Conservation (phyloP, 768 basidiomycete genomes). For the Kwoniella sp. region DNA sequence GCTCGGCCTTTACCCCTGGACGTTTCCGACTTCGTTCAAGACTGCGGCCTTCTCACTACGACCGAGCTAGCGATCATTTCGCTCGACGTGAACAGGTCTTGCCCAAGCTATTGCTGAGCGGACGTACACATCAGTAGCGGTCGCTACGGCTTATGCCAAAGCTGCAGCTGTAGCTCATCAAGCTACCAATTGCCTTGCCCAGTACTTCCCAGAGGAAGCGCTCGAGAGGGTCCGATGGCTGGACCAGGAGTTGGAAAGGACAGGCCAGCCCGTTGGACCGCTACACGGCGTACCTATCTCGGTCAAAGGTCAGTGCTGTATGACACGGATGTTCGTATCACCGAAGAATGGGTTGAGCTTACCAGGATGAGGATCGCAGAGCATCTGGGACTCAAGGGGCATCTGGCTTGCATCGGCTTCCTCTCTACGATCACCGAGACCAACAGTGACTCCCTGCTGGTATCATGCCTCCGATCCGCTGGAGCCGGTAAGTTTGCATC, state of each 20-base stretch:
- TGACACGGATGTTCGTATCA: too few species aligned
- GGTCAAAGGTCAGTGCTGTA: conserved; percentile 27
- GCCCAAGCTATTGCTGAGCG: conserved; percentile 19
- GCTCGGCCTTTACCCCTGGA: background rate
- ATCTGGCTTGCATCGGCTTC: conserved; percentile 28
- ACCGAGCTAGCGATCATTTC: conserved; percentile 24
- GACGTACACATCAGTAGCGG: conserved; percentile 29
- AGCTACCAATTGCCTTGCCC: conserved; percentile 50
- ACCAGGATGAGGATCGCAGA: too few species aligned
- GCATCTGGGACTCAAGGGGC: conserved; percentile 41
- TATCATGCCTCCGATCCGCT: conserved; percentile 27
- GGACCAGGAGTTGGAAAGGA: conserved; percentile 27
- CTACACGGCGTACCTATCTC: conserved; percentile 45
- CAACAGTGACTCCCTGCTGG: conserved; percentile 24
- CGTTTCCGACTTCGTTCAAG: background rate
- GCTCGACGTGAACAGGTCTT: conserved; percentile 29
- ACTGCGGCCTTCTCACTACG: background rate
- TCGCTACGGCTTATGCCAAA: conserved; percentile 33
- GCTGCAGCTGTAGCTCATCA: conserved; percentile 40
- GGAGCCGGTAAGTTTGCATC: conserved; percentile 26
- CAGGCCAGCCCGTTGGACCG: conserved; percentile 36
- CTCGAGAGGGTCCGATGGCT: conserved; percentile 31
- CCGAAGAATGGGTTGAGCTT: too few species aligned
- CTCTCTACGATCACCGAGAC: conserved; percentile 20
- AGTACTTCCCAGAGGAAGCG: conserved; percentile 31